Evolutionary conservation across 2,329 filamentous ascomycete genomes (phyloP).

Genomic region (Arthroderma uncinatum): DNA sequence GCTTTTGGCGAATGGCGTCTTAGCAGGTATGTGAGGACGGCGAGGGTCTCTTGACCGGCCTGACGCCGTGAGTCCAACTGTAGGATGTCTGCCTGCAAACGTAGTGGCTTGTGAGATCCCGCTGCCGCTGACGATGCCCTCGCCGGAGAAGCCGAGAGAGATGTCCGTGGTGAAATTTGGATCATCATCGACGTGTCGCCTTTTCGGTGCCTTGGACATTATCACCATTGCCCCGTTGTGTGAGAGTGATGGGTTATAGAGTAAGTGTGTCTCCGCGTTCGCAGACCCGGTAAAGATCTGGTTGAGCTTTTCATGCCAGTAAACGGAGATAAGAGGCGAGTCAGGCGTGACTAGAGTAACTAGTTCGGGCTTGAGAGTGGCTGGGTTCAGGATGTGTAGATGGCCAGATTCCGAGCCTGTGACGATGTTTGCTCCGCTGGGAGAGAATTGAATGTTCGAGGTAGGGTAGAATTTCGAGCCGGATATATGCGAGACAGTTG

Average conservation of each 20-base stretch:
- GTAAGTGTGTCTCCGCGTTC: slow-evolving; percentile 76
- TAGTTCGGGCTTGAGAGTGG: slow-evolving; percentile 72
- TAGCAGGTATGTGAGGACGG: slow-evolving; percentile 69
- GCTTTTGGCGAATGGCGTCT: slow-evolving; percentile 82
- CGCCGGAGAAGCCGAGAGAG: slow-evolving; percentile 67
- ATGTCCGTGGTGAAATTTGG: slow-evolving; percentile 76
- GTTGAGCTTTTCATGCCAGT: slow-evolving; percentile 91
- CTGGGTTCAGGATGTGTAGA: slow-evolving; percentile 86
- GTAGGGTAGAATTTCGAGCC: slow-evolving; percentile 75
- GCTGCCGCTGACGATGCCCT: slow-evolving; percentile 62
- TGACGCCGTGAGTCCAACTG: slow-evolving; percentile 63
- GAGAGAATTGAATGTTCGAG: slow-evolving; percentile 80
- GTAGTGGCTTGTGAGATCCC: slow-evolving; percentile 63
- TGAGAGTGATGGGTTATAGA: slow-evolving; percentile 82
- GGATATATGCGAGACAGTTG: slow-evolving; percentile 65
- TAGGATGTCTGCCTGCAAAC: slow-evolving; percentile 52
- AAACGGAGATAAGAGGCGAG: slow-evolving; percentile 67
- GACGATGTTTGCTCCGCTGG: slow-evolving; percentile 70
- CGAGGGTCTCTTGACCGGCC: slow-evolving; percentile 69
- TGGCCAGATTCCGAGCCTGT: slow-evolving; percentile 79
- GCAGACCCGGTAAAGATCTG: slow-evolving; percentile 92
- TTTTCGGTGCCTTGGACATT: slow-evolving; percentile 88
- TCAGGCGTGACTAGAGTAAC: slow-evolving; percentile 82
- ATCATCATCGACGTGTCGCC: slow-evolving; percentile 90
- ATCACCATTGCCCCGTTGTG: slow-evolving; percentile 71